Percentiles rank a stretch among this genome's conserved stretches.
phyloP scores from a whole-genome alignment of 345 rosid genomes.

The Psidium friedrichsthalianum region DNA sequence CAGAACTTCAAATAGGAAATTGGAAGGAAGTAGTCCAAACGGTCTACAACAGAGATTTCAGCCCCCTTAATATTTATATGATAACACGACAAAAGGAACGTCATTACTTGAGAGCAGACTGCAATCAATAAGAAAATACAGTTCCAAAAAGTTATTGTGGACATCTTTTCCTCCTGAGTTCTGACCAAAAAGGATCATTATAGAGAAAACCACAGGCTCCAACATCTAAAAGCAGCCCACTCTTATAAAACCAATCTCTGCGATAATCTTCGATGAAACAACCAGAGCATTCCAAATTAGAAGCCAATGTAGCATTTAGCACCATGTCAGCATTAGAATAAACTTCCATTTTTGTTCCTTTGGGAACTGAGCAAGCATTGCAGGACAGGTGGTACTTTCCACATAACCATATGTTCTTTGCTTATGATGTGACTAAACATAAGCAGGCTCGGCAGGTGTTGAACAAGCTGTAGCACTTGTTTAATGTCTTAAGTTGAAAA shows the following conservation, averaged over 20 bases:
- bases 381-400: background rate
- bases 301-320: background rate
- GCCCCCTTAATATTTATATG: background rate
- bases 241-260: background rate
- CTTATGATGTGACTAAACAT: background rate
- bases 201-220: background rate
- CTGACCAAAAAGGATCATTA: background rate
- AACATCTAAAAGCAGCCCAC: background rate
- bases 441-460: background rate
- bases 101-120: background rate
- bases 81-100: background rate
- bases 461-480: background rate
- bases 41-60: background rate
- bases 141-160: background rate
- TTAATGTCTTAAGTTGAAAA: background rate
- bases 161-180: background rate
- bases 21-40: background rate
- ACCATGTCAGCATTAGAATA: background rate
- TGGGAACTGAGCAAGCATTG: background rate
- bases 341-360: background rate
- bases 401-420: background rate
- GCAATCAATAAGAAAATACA: background rate
- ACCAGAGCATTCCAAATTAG: background rate
- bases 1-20: background rate
- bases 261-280: background rate